Base-by-base conservation (phyloP, 495 filamentous ascomycete genomes). In the Podospora pseudoanserina region DNA sequence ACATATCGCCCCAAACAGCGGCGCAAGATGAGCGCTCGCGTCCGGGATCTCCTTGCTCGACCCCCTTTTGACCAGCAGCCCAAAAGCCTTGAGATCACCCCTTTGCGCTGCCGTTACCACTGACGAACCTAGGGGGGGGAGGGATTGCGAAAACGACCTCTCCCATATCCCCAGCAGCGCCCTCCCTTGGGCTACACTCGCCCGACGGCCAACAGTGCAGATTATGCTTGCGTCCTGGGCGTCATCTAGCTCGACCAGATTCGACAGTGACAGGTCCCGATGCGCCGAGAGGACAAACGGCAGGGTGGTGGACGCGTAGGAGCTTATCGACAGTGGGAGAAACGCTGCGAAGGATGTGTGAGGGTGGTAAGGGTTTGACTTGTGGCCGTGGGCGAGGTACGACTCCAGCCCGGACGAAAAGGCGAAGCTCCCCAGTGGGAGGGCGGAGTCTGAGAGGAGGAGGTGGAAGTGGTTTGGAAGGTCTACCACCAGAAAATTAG, bases 391-490 rank as follows among this genome's bases (percentile, higher is more conserved):
- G 2, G 92, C 90, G 30, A 97, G 88, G 78, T 92, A 97, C 63
- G 94, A 97, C 77, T 99, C 95, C 39, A 99, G 86, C 0, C 94
- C 94, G 71, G 86, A 91, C 82, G 90, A 94, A 86, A 97, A 99
- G 69, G 95, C 95, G 80, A 99, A 99, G 55, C 93, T 96, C 73
- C 96, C 96, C 0, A 99, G 83, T 7, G 95, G 95, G 7, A 99
- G 89, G 53, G 95, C 95, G 7, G 95, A 97, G 84, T 99, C 95
- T 44, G 95, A 90, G 72, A 99, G 90, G 15, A 97, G 87, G 63
- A 98, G 89, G 68, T 97, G 90, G 66, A 92, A 87, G 79, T 97
- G 95, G 32, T 60, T 56, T 59, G 61, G 61, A 55, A 18, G 70
- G n/a, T 11, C 26, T 32, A 32, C 7, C 30, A 61, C 18, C 53